Percentiles rank a stretch among this genome's conserved stretches.
These are phyloP conservation scores for Aaosphaeria pasadenensis DNA, from an alignment of 2,329 filamentous ascomycete genomes.

Conservation along the genomic window DNA sequence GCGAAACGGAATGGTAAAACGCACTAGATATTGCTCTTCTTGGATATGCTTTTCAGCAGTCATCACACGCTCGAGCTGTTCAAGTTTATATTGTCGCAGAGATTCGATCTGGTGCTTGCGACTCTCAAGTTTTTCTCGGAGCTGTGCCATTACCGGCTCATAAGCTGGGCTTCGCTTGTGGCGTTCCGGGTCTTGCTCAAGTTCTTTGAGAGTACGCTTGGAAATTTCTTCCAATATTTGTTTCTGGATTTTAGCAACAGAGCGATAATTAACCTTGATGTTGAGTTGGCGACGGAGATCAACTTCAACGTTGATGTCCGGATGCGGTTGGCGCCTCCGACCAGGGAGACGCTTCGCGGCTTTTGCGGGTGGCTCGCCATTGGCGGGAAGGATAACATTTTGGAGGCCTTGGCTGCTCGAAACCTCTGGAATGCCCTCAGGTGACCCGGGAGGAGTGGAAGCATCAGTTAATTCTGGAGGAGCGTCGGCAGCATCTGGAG, in stretches of 20 bases:
- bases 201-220: slow-evolving; percentile 55
- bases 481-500: slow-evolving; percentile 25
- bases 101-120: slow-evolving; percentile 39
- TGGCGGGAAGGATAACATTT: slow-evolving; percentile 27
- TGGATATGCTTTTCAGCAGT: slow-evolving; percentile 33
- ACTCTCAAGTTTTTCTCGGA: slow-evolving; percentile 47
- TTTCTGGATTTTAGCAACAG: slow-evolving; percentile 62
- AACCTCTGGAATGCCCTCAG: slow-evolving; percentile 34
- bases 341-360: slow-evolving; percentile 38
- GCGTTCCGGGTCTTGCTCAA: slow-evolving; percentile 54
- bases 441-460: slow-evolving; percentile 33
- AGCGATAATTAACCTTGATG: slow-evolving; percentile 63
- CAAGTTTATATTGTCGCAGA: slow-evolving; percentile 35
- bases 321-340: slow-evolving; percentile 47
- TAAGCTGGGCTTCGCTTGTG: slow-evolving; percentile 57
- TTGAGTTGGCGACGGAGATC: slow-evolving; percentile 59
- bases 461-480: slow-evolving; percentile 36
- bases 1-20: slow-evolving; percentile 5
- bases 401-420: slow-evolving; percentile 29
- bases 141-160: slow-evolving; percentile 48
- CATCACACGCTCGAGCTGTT: slow-evolving; percentile 34
- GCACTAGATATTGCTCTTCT: slow-evolving; percentile 35
- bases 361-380: slow-evolving; percentile 36
- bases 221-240: slow-evolving; percentile 64
- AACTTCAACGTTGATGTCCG: slow-evolving; percentile 44